Conservation (phyloP, 176 grass and related monocot species). For the Juncus effusus region DNA sequence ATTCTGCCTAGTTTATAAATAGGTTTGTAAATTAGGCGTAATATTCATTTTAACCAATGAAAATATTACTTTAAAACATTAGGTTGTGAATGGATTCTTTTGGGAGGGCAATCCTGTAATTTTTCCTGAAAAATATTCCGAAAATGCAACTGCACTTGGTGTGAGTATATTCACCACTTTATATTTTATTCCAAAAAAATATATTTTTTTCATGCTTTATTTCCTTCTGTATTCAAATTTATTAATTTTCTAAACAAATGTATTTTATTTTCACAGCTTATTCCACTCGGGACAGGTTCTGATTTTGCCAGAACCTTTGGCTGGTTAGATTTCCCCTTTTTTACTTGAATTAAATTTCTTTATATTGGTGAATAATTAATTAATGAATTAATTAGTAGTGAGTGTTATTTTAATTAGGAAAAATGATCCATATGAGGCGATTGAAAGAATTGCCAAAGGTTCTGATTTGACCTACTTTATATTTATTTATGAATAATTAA, state of each 20-base stretch:
- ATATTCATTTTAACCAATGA: no score
- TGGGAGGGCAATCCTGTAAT: slow-evolving; percentile 48
- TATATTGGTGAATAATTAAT: background rate
- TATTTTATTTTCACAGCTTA: slow-evolving; percentile 57
- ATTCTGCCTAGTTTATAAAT: no score
- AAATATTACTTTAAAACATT: slow-evolving; percentile 17
- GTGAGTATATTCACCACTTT: slow-evolving; percentile 38
- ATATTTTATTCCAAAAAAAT: background rate
- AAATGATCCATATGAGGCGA: slow-evolving; percentile 77
- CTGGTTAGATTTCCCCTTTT: slow-evolving; percentile 51
- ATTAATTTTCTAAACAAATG: slow-evolving; percentile 11
- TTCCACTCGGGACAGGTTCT: slow-evolving; percentile 95
- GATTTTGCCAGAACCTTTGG: slow-evolving; percentile 93
- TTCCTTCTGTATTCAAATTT: slow-evolving; percentile 25
- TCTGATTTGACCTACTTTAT: slow-evolving; percentile 18
- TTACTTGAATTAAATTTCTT: slow-evolving; percentile 11
- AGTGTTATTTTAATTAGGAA: slow-evolving; percentile 53
- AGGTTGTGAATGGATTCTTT: slow-evolving; percentile 97
- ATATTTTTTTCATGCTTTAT: slow-evolving; percentile 1
- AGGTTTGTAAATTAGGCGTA: no score
- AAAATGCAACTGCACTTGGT: slow-evolving; percentile 60
- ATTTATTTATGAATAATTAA: background rate
- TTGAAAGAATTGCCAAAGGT: slow-evolving; percentile 89
- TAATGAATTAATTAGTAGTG: slow-evolving; percentile 10
- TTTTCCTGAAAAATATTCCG: slow-evolving; percentile 42